Conservation (phyloP, 2,329 filamentous ascomycete species). For the Colletotrichum plurivorum region DNA sequence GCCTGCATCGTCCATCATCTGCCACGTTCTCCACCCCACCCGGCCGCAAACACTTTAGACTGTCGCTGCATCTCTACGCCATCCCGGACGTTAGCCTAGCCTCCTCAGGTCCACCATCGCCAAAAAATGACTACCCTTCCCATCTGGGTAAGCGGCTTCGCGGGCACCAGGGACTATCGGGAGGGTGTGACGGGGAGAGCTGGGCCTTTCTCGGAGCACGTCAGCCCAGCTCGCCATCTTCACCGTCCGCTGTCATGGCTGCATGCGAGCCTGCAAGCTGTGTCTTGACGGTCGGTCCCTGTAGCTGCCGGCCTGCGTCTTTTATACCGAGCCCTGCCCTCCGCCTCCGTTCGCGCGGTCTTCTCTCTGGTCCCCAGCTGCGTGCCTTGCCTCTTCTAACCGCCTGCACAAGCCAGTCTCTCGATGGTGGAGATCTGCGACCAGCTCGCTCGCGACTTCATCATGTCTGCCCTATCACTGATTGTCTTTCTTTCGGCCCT, state of each 20-base stretch:
- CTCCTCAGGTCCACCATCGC: conserved; percentile 4
- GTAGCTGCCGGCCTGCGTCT: conserved; percentile 1
- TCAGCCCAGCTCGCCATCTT: conserved; percentile 2
- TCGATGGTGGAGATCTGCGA: not conserved
- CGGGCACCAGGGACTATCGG: not conserved
- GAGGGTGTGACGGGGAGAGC: not conserved
- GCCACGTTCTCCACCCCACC: conserved; percentile 11
- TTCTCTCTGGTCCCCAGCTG: not conserved
- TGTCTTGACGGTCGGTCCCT: not conserved
- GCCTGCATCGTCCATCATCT: conserved; percentile 13
- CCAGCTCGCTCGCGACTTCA: not conserved
- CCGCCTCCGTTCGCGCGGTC: not conserved
- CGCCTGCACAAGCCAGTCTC: not conserved
- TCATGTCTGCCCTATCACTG: conserved; percentile 43
- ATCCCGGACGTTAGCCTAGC: conserved; percentile 4
- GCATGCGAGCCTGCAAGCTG: conserved; percentile 16
- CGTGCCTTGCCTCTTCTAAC: not conserved
- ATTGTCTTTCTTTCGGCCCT: conserved; percentile 44
- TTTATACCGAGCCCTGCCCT: conserved; percentile 18
- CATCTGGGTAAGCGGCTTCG: not conserved
- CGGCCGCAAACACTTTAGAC: conserved; percentile 29
- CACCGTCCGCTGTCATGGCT: not conserved
- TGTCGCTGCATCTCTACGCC: conserved; percentile 12
- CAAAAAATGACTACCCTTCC: not conserved
- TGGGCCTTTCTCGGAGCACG: not conserved